Evolutionary conservation across 305 asterid species (phyloP).

Genomic region (Fraxinus baroniana): DNA sequence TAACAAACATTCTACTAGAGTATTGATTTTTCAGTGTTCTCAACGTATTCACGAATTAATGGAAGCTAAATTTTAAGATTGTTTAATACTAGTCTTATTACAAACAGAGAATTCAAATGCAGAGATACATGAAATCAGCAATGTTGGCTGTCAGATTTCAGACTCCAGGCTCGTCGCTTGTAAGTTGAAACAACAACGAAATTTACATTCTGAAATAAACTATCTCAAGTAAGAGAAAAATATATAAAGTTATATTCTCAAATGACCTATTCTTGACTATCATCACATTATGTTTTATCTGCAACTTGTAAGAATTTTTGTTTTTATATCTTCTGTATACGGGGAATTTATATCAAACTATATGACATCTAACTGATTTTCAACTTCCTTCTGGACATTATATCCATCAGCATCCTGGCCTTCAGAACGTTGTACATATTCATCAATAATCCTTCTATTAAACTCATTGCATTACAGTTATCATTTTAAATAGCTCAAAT

Average conservation of each 20-base stretch:
- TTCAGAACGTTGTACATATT: neutral
- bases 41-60: neutral
- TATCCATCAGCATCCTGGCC: neutral
- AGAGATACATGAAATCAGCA: neutral
- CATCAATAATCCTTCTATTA: neutral
- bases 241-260: neutral
- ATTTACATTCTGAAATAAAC: neutral
- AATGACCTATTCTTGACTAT: neutral
- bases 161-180: neutral
- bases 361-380: neutral
- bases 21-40: neutral
- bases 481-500: neutral
- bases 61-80: neutral
- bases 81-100: neutral
- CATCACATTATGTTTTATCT: neutral
- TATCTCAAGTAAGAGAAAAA: neutral
- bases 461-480: neutral
- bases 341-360: neutral
- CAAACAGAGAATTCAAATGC: neutral
- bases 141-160: neutral
- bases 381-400: neutral
- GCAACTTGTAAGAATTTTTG: neutral
- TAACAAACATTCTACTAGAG: slow-evolving; percentile 14
- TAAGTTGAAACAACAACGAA: neutral
- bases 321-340: neutral